Percentiles rank a stretch among this genome's conserved stretches.
These are phyloP conservation scores for Gloeopeniophorella convolvens DNA, from an alignment of 768 basidiomycete genomes.

Conservation along the genomic window DNA sequence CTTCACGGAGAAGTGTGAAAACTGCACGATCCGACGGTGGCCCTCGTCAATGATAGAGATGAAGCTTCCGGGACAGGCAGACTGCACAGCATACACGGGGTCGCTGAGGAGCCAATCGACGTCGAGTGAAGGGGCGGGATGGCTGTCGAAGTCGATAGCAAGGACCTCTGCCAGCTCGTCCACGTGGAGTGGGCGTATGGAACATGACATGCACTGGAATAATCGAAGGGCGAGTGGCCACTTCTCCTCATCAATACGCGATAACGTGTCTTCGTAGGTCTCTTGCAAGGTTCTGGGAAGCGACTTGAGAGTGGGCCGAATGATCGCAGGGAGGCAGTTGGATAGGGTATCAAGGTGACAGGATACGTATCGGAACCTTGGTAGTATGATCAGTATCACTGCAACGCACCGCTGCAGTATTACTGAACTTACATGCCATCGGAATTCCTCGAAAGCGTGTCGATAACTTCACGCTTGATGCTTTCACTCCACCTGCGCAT, in stretches of 20 bases:
- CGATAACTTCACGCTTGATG: constrained; percentile 1
- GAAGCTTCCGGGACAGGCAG: neutral
- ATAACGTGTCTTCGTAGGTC: constrained; percentile 3
- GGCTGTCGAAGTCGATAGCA: constrained; percentile 8
- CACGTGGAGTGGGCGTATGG: constrained; percentile 6
- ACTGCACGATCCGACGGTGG: constrained; percentile 3
- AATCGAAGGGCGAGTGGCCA: constrained; percentile 9
- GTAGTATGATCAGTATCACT: neutral
- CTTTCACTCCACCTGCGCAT: constrained; percentile 10
- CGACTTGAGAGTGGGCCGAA: neutral
- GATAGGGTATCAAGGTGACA: constrained; percentile 3
- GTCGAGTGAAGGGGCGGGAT: constrained; percentile 7
- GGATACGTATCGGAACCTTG: constrained; percentile 4
- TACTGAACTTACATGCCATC: constrained; percentile 10
- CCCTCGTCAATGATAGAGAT: constrained; percentile 7
- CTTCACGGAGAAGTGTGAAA: constrained; percentile 4
- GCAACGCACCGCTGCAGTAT: neutral
- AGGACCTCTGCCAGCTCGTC: constrained; percentile 9
- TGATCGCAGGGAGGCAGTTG: constrained; percentile 1
- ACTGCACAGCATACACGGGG: neutral
- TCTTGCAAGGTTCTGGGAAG: constrained; percentile 4
- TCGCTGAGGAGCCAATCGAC: constrained; percentile 7
- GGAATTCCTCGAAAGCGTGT: constrained; percentile 6
- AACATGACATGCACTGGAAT: constrained; percentile 3
- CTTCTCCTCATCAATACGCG: constrained; percentile 8